These are phyloP conservation scores for Ailanthus altissimus DNA, from an alignment of 345 rosid genomes.

Conservation along the genomic window DNA sequence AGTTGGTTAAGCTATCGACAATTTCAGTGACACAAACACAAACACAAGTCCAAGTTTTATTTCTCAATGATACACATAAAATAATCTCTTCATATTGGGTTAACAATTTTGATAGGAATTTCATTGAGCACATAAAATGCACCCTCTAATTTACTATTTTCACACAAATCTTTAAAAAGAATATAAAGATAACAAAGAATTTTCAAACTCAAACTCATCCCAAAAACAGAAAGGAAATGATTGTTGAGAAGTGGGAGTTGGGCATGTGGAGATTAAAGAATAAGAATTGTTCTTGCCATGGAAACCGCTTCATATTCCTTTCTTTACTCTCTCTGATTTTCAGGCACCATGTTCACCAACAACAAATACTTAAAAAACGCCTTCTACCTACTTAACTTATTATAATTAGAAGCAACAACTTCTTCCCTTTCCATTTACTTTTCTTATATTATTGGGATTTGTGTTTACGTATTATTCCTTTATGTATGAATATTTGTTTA, in stretches of 20 bases:
- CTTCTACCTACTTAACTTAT: too few species aligned
- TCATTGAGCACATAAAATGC: conserved; percentile 86
- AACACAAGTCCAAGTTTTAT: background rate
- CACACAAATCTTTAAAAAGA: conserved; percentile 71
- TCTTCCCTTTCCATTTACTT: too few species aligned
- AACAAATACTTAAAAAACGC: too few species aligned
- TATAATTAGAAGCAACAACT: too few species aligned
- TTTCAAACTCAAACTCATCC: conserved; percentile 64
- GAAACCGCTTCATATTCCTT: too few species aligned
- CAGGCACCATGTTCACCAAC: too few species aligned
- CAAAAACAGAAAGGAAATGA: conserved; percentile 63
- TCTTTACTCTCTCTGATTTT: too few species aligned
- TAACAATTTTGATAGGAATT: conserved; percentile 81
- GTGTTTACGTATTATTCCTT: too few species aligned
- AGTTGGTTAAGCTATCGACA: conserved; percentile 6
- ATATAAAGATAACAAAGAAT: conserved; percentile 78
- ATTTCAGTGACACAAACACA: conserved; percentile 30
- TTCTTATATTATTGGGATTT: too few species aligned
- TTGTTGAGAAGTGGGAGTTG: conserved; percentile 65
- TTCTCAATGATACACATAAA: conserved; percentile 32
- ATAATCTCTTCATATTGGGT: conserved; percentile 62
- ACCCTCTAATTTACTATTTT: conserved; percentile 60
- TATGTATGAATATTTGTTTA: too few species aligned
- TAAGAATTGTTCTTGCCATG: too few species aligned
- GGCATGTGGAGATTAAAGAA: too few species aligned